phyloP scores from a whole-genome alignment of 2,329 filamentous ascomycete species.

The Alternaria alternata region DNA sequence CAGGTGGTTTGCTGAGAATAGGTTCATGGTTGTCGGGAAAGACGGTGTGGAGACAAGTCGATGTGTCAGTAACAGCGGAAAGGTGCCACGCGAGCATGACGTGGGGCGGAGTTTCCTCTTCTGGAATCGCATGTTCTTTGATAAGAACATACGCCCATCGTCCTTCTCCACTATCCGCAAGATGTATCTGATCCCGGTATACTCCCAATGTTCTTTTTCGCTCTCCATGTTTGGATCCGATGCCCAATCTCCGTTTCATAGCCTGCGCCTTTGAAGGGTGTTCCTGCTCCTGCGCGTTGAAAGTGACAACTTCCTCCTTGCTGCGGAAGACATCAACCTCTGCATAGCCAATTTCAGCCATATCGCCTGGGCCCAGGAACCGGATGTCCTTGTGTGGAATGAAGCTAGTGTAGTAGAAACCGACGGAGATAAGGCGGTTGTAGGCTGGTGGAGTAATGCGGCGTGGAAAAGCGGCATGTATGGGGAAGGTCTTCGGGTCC shows the following conservation, averaged over 20 bases:
- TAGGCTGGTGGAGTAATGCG: constrained; percentile 18
- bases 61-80: constrained; percentile 15
- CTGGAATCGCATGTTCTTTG: neutral
- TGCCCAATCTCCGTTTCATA: neutral
- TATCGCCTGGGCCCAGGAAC: constrained; percentile 30
- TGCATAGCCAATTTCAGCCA: constrained; percentile 22
- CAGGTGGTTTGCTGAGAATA: neutral
- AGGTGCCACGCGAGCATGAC: constrained; percentile 24
- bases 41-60: constrained; percentile 21
- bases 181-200: constrained; percentile 4
- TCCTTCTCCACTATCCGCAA: constrained; percentile 19
- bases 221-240: neutral
- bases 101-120: constrained; percentile 10
- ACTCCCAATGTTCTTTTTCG: neutral
- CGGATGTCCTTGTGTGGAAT: constrained; percentile 28
- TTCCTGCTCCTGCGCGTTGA: neutral
- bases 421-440: constrained; percentile 23
- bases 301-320: neutral
- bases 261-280: neutral
- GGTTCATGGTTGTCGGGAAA: constrained; percentile 1
- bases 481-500: constrained; percentile 17
- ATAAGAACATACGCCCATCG: constrained; percentile 28
- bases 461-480: constrained; percentile 29
- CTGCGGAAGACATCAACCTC: constrained; percentile 34
- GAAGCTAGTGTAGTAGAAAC: constrained; percentile 31